phyloP scores from a whole-genome alignment of 192 early-diverging fungal species.

The Rhizophagus clarus region DNA sequence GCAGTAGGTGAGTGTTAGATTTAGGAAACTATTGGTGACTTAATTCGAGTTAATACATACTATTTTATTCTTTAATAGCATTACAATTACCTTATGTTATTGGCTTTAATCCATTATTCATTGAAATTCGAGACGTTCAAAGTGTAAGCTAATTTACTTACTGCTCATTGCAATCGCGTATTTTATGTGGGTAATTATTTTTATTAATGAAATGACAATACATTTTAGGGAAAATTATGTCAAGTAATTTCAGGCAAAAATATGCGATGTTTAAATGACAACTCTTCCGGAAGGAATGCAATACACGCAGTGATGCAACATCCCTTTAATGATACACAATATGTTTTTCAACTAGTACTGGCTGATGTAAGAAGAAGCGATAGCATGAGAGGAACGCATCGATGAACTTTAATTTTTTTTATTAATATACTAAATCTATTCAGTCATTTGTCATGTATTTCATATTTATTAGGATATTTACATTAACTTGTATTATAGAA shows the following conservation, averaged over 20 bases:
- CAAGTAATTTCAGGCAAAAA: conserved; percentile 59
- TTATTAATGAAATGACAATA: background rate
- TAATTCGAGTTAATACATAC: too few species aligned
- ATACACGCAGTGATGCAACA: conserved; percentile 57
- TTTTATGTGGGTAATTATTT: too few species aligned
- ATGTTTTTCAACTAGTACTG: conserved; percentile 28
- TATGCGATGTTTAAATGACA: conserved; percentile 61
- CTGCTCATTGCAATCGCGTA: background rate
- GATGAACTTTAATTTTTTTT: background rate
- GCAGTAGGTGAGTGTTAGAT: conserved; percentile 21
- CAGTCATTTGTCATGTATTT: background rate
- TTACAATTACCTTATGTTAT: conserved; percentile 82
- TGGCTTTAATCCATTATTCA: conserved; percentile 87
- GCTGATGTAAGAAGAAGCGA: conserved; percentile 15
- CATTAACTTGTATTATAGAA: background rate
- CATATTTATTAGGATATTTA: background rate
- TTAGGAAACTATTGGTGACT: background rate
- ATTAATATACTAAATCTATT: background rate
- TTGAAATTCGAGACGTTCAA: conserved; percentile 85
- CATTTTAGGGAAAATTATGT: conserved; percentile 47
- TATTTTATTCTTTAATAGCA: conserved; percentile 38
- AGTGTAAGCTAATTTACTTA: conserved; percentile 44
- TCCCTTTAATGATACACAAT: conserved; percentile 26
- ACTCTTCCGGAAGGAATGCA: conserved; percentile 40
- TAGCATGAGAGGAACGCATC: background rate